Conservation (phyloP, 1,284 basidiomycete species). For the Xerocomus amazonicus region DNA sequence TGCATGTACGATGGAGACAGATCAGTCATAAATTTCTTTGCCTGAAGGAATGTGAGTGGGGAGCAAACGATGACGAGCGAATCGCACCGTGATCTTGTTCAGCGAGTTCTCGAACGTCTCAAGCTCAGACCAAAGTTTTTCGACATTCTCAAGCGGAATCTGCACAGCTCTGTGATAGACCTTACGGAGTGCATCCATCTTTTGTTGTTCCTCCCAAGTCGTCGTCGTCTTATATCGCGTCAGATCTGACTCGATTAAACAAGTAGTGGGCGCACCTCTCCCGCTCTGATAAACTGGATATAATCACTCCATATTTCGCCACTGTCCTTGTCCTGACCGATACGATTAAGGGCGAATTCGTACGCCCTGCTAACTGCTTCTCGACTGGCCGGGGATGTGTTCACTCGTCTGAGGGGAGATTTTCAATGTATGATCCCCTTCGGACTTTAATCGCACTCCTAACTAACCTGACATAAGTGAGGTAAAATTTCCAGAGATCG, state of each 20-base stretch:
- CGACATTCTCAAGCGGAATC: conserved; percentile 92
- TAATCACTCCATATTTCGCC: conserved; percentile 75
- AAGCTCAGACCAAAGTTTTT: conserved; percentile 92
- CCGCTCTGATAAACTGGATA: conserved; percentile 81
- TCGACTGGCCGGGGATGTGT: conserved; percentile 56
- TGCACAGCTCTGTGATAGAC: conserved; percentile 92
- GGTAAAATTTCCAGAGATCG: conserved; percentile 84
- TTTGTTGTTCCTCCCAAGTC: conserved; percentile 94
- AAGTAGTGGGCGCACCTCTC: conserved; percentile 53
- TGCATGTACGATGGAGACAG: conserved; percentile 89
- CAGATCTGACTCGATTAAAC: conserved; percentile 8
- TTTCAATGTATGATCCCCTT: conserved; percentile 11
- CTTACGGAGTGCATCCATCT: conserved; percentile 90
- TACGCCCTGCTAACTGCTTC: conserved; percentile 85
- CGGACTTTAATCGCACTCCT: conserved; percentile 6
- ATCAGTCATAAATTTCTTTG: conserved; percentile 92
- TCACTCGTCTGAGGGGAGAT: conserved; percentile 44
- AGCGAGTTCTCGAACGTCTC: conserved; percentile 90
- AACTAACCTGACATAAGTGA: conserved; percentile 75
- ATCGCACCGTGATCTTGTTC: conserved; percentile 80
- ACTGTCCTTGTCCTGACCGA: conserved; percentile 82
- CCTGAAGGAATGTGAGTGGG: conserved; percentile 40
- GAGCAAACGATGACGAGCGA: background rate
- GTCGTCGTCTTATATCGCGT: conserved; percentile 51
- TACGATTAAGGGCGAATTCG: conserved; percentile 88